Base-by-base conservation (phyloP, 2,329 filamentous ascomycete species). In the Aspergillus udagawae region DNA sequence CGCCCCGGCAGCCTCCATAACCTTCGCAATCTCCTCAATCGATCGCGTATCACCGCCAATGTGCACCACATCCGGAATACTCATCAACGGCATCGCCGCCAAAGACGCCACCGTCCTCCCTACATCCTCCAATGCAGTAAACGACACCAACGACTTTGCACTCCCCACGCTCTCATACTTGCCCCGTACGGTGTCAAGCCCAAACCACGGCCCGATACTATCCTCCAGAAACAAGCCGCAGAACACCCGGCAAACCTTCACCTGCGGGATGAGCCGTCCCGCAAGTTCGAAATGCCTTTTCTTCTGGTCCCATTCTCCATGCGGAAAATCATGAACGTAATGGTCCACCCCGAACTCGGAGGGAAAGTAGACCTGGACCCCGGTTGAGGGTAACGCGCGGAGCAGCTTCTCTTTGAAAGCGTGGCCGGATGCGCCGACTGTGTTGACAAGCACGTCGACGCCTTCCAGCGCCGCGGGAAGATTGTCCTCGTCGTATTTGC, bases 311-410 rank as follows among this genome's bases (percentile, higher is more conserved):
- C 71, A 73, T 53, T 73, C 72, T 1, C 65, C 61, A 32, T 72
- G 67, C n/a, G 62, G 28, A 53, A 74, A 74, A 53, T 73, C 70
- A 53, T 74, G 72, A 20, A 72, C 49, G 49, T 72, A 71, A 54
- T 75, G 72, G 55, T 75, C 68, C 42, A 75, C 72, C 12, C 73
- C 73, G 51, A 75, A 75, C 28, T 75, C 72, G 4, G 73, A 74
- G 10, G 68, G 68, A 49, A 75, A 66, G 58, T 75, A 75, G 5
- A 75, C 54, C 56, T 65, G 65, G 28, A 75, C 56, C 0, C 60
- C 49, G 0, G 71, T 65, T 23, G 54, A 21, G 1, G 69, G 65
- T 0, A 73, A 50, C 2, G 60, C 58, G 9, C 56, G 58, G 23
- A 67, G 59, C 29, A 73, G 61, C 17, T 60, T 63, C 25, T 71